Evolutionary conservation across 176 grass and related monocot genomes (phyloP).

Genomic region (Carex myosuroides): DNA sequence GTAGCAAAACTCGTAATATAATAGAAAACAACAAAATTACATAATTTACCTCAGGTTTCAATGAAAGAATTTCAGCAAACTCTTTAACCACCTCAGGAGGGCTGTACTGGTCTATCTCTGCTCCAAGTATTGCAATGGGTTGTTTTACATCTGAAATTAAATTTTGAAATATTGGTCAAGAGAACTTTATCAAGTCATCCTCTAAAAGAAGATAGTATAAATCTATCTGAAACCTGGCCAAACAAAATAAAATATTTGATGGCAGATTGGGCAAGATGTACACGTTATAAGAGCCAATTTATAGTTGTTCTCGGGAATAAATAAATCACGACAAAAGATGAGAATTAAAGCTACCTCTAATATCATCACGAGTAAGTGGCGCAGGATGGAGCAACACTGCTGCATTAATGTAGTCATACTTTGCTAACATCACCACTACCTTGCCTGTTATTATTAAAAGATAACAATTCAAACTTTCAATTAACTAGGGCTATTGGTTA

Average conservation of each 20-base stretch:
- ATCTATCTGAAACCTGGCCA: neutral
- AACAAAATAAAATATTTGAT: neutral
- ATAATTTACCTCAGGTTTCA: conserved; percentile 22
- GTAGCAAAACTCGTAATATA: neutral
- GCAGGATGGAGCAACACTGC: conserved; percentile 29
- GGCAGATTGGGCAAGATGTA: neutral
- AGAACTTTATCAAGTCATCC: neutral
- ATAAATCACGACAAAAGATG: neutral
- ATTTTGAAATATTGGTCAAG: neutral
- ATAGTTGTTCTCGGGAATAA: neutral
- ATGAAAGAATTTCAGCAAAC: conserved; percentile 30
- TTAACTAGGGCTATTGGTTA: neutral
- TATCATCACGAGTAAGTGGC: conserved; percentile 28
- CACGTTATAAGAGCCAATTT: neutral
- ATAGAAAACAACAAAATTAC: neutral
- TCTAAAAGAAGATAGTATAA: neutral
- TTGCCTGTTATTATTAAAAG: conserved; percentile 13
- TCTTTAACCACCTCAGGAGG: conserved; percentile 38
- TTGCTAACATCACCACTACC: conserved; percentile 31
- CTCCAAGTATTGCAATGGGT: conserved; percentile 35
- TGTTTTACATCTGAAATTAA: conserved; percentile 34
- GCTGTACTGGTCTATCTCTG: conserved; percentile 22
- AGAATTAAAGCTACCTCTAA: conserved; percentile 25
- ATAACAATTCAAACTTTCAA: neutral
- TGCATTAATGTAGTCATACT: conserved; percentile 26